phyloP scores from a whole-genome alignment of 345 rosid genomes.

The Orychophragmus violaceus region DNA sequence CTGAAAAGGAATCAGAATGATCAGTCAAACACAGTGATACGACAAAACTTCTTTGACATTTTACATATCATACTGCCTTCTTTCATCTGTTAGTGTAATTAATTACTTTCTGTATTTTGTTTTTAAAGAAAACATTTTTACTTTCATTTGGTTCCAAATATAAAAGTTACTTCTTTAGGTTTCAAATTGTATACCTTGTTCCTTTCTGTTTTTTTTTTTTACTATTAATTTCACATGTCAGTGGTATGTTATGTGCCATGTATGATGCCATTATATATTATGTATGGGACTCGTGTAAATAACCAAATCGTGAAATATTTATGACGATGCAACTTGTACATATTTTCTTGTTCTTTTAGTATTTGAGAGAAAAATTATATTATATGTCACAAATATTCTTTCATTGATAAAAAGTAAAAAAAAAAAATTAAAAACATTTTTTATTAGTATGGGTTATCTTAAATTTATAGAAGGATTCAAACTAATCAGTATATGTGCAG shows the following conservation, averaged over 20 bases:
- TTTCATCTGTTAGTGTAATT: conserved; percentile 21
- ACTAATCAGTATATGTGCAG: too few relatives aligned
- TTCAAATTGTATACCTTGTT: background rate
- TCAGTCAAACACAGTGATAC: conserved; percentile 30
- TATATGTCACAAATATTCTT: too few relatives aligned
- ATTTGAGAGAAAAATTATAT: too few relatives aligned
- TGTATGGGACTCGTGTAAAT: too few relatives aligned
- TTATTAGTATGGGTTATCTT: too few relatives aligned
- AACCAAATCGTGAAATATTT: background rate
- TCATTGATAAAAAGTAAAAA: too few relatives aligned
- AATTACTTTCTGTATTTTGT: conserved; percentile 27
- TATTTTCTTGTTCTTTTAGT: too few relatives aligned
- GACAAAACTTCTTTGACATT: conserved; percentile 22
- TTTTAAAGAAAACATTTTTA: background rate
- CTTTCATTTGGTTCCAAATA: conserved; percentile 9
- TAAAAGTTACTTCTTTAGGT: background rate
- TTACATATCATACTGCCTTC: conserved; percentile 12
- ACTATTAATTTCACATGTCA: background rate
- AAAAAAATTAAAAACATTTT: too few relatives aligned
- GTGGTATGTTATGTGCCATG: background rate
- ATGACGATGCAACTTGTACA: background rate
- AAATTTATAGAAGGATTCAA: too few relatives aligned
- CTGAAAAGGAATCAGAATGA: conserved; percentile 5
- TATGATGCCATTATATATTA: too few relatives aligned
- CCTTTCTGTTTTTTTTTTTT: background rate